These are phyloP conservation scores for Sclerotinia sclerotiorum DNA, from an alignment of 2,329 filamentous ascomycete genomes.

Conservation along the genomic window DNA sequence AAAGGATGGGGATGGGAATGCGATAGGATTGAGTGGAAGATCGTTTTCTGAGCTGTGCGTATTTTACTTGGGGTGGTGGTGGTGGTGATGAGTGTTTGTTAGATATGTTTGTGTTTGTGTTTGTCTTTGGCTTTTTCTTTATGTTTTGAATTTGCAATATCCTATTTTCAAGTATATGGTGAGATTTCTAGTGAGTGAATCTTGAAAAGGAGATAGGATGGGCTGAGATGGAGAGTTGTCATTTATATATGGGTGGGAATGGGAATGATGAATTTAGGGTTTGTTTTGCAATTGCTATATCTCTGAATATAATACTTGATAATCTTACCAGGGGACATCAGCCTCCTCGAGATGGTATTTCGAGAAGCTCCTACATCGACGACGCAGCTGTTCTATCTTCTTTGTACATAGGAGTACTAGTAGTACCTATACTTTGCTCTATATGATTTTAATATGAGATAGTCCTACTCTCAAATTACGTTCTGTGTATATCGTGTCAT, in stretches of 20 bases:
- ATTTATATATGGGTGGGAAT: background rate
- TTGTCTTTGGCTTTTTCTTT: background rate
- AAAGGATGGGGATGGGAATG: background rate
- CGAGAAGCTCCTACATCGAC: background rate
- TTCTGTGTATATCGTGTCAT: background rate
- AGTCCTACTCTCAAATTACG: background rate
- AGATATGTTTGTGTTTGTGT: background rate
- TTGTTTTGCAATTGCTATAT: background rate
- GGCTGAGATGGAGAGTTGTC: background rate
- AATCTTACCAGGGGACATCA: too few relatives aligned
- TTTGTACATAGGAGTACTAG: background rate
- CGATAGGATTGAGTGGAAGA: background rate
- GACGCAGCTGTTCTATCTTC: background rate
- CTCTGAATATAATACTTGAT: background rate
- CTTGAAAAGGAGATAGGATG: too few relatives aligned
- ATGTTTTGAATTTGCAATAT: background rate
- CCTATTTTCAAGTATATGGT: too few relatives aligned
- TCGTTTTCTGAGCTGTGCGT: constrained; percentile 21
- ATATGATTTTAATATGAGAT: background rate
- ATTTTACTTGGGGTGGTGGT: background rate
- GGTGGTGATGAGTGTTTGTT: background rate
- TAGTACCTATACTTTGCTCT: background rate
- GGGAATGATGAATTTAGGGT: background rate
- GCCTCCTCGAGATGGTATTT: too few relatives aligned
- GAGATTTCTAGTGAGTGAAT: background rate